These are phyloP conservation scores for Calonectria multiphialidica DNA, from an alignment of 2,329 filamentous ascomycete species.

Conservation along the genomic window DNA sequence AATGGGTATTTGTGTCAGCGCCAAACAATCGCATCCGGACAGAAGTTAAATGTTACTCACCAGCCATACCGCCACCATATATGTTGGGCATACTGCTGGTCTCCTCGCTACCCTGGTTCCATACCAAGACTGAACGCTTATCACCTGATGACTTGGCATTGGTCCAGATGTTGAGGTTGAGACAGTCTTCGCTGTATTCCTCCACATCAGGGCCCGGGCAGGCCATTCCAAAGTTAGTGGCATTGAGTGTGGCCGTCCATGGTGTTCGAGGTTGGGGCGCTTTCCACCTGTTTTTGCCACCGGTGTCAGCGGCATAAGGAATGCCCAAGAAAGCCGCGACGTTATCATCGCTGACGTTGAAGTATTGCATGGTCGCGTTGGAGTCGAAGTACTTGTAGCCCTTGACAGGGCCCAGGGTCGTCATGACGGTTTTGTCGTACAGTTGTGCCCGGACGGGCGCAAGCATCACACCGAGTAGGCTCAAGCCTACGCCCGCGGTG, in stretches of 20 bases:
- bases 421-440: not conserved
- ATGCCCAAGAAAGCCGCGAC: not conserved
- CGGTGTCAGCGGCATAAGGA: slow-evolving; percentile 8
- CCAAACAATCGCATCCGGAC: too few relatives aligned
- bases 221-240: not conserved
- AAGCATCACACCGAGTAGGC: too few relatives aligned
- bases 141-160: slow-evolving; percentile 8
- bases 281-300: not conserved
- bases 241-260: not conserved
- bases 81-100: not conserved
- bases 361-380: too few relatives aligned
- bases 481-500: too few relatives aligned
- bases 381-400: too few relatives aligned
- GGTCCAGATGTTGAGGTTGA: slow-evolving; percentile 50
- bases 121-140: not conserved
- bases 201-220: not conserved
- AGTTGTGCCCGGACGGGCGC: too few relatives aligned
- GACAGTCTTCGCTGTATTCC: slow-evolving; percentile 45
- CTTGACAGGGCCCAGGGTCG: not conserved
- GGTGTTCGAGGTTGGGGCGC: not conserved
- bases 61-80: slow-evolving; percentile 1
- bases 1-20: too few relatives aligned
- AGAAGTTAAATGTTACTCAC: too few relatives aligned
- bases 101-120: not conserved
- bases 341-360: not conserved